Base-by-base conservation (phyloP, 495 filamentous ascomycete genomes). In the Daldinia loculata region DNA sequence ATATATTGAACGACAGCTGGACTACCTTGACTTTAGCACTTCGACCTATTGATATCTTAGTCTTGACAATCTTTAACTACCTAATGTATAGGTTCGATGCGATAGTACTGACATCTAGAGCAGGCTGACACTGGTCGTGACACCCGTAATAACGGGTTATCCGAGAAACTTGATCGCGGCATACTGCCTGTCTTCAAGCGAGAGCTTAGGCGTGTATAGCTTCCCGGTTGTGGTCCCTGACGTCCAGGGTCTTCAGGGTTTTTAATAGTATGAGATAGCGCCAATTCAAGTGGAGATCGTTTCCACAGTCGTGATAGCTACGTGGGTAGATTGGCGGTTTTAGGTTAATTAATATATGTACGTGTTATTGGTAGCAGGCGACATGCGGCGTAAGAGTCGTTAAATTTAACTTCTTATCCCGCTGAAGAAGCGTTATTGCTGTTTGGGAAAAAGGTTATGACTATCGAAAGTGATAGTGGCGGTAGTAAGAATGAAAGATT, bases 41-140 rank as follows among this genome's bases (percentile, higher is more conserved):
- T 56, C 95, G 91, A 83, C 85, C 85, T 88, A 67, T 45, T 52
- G 24, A 14, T 30, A 56, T 50, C 68, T 78, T 70, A 80, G 76
- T 67, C 24, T 29, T 26, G 41, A 22, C 52, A 15, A 52, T 69
- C 61, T 65, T 26, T 51, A 66, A 19, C 9, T 30, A 67, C 6
- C 1, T 1, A 27, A 27, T 64, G 59, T 43, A 26, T 22, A n/a
- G 6, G 32, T 8, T 57, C 15, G 56, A 57, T 38, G 38, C 17
- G 50, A 39, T 36, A 58, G 17, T 43, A 78, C 84, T 83, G 64
- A 87, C 95, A 98, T 85, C 92, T 89, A 57, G 92, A 93, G 80
- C 95, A 98, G 5, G 95, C 95, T 63, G 93, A 93, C 38, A 97
- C 94, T 5, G 95, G 94, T 56, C 95, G 87, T 75, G 92, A 95